Evolutionary conservation across 2,329 filamentous ascomycete genomes (phyloP), one percentile per base, ranked within the genome.

Genomic region (Alternaria consortialis): DNA sequence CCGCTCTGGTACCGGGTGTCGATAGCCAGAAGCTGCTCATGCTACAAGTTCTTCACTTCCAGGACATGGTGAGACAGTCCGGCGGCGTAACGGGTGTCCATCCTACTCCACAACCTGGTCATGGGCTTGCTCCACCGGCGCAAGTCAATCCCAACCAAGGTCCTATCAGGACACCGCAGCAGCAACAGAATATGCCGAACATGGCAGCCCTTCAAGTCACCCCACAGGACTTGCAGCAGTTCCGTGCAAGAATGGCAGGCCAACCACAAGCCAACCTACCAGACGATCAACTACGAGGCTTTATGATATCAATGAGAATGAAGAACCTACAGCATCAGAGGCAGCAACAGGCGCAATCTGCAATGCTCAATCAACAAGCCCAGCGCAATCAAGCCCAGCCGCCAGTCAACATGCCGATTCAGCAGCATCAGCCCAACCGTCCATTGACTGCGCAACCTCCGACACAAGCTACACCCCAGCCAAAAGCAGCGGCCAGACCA

Each of bases 11-110:
- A 13, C 67, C 72, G 15, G 67, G 69, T 34, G 59, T 72, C 7
- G 73, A 76, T 25, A 62, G 62, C 23, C 62, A 74, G 5, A 77
- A 73, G 60, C 64, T 80, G 15, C 60, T 77, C 7, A 65, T 79
- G 55, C 68, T 79, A 32, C 78, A 80, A 60, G 77, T 75, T 2
- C 65, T 83, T 37, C 83, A 85, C 62, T 81, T 83, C 60, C 77
- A 75, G 54, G 79, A 81, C 60, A 64, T 77, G 52, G 65, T 79
- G 70, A 66, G 70, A 73, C 71, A 71, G 13, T 66, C 69, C 17
- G 43, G 50, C 29, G 63, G 53, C 13, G 68, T 72, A 63, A 23
- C 62, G 39, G 69, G 66, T 34, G 53, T 53, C 7, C 58, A 69
- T 17, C 72, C 71, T 60, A 62, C 48, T 34, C 70, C 63, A 43